Percentiles rank a stretch among this genome's conserved stretches.
Conservation (phyloP, 805 yeast species). For the Wickerhamomyces canadensis region DNA sequence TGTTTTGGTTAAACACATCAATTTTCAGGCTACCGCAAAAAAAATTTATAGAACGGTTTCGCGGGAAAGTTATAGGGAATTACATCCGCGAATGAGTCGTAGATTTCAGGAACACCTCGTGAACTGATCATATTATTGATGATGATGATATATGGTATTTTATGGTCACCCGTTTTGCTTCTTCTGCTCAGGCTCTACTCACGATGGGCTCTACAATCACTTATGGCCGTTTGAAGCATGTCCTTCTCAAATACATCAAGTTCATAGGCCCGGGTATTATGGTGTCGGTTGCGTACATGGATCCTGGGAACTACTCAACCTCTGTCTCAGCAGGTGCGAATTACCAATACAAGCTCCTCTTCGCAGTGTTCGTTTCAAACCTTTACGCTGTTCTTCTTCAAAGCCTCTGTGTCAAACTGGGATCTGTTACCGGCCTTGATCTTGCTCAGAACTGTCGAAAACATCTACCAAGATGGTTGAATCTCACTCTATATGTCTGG, state of each 20-base stretch:
- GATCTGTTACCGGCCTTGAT: slow-evolving; percentile 76
- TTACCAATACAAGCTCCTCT: slow-evolving; percentile 61
- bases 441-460: slow-evolving; percentile 71
- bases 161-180: too few species aligned
- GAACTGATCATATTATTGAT: too few species aligned
- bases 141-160: too few species aligned
- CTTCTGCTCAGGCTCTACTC: too few species aligned
- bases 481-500: slow-evolving; percentile 53
- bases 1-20: background rate
- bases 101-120: too few species aligned
- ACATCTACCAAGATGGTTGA: slow-evolving; percentile 57
- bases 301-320: slow-evolving; percentile 82
- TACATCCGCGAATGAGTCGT: too few species aligned
- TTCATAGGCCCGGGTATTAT: slow-evolving; percentile 79
- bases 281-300: slow-evolving; percentile 79
- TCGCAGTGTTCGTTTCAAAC: slow-evolving; percentile 61
- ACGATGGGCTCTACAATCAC: too few species aligned
- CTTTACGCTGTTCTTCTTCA: slow-evolving; percentile 70
- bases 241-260: slow-evolving; percentile 42
- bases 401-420: slow-evolving; percentile 65
- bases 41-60: background rate
- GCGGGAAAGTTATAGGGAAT: too few species aligned
- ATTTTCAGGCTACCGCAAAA: too few species aligned
- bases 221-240: slow-evolving; percentile 1
- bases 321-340: slow-evolving; percentile 77